These are phyloP conservation scores for Diaporthe sp. DNA, from an alignment of 2,329 filamentous ascomycete genomes.

Conservation along the genomic window DNA sequence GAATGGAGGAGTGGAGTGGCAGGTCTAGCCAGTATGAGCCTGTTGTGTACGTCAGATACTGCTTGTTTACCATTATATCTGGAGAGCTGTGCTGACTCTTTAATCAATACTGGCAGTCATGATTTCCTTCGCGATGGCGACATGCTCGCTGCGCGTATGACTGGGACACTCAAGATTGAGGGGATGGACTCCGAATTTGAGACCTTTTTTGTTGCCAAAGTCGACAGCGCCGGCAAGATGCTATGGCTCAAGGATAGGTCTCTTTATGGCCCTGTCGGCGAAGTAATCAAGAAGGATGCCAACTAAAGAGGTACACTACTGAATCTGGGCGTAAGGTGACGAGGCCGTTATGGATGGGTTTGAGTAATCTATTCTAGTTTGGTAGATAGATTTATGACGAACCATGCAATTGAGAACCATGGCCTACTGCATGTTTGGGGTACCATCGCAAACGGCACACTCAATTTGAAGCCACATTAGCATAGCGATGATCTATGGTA, in stretches of 20 bases:
- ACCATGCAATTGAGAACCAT: no score
- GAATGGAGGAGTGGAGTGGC: slow-evolving; percentile 41
- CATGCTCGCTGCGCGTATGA: slow-evolving; percentile 44
- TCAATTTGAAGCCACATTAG: no score
- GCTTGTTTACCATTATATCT: neutral
- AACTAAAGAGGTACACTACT: no score
- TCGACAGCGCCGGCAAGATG: slow-evolving; percentile 42
- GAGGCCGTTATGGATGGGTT: no score
- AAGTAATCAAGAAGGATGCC: no score
- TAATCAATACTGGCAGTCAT: slow-evolving; percentile 36
- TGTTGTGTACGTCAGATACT: slow-evolving; percentile 39
- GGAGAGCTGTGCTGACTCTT: neutral
- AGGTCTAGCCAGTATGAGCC: slow-evolving; percentile 43
- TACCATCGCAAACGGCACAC: no score
- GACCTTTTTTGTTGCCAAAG: slow-evolving; percentile 45
- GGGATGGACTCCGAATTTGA: slow-evolving; percentile 41
- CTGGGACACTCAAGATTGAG: slow-evolving; percentile 42
- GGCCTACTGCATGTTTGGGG: no score
- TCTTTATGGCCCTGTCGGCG: slow-evolving; percentile 38
- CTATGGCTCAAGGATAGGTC: slow-evolving; percentile 43
- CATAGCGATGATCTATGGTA: no score
- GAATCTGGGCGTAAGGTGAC: no score
- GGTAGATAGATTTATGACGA: no score
- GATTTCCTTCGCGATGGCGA: slow-evolving; percentile 46
- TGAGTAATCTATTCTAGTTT: no score